Conservation (phyloP, 306 rosid species). For the Gastrolobium bilobum region DNA sequence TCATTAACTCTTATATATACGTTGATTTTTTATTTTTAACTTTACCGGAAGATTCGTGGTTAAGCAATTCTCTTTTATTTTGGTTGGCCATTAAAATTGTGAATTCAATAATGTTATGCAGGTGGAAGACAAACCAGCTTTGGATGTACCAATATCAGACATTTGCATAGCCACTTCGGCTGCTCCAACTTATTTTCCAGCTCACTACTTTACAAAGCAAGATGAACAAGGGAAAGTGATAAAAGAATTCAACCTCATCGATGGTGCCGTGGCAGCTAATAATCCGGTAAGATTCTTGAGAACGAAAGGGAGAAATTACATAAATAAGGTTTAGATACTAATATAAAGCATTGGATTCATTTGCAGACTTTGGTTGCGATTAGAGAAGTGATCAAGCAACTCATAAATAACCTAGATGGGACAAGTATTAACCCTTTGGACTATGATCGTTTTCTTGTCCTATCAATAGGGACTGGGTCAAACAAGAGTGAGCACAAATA, state of each 20-base stretch:
- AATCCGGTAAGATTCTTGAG: slow-evolving; percentile 52
- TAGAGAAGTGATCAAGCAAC: slow-evolving; percentile 55
- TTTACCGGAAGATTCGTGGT: too few species aligned
- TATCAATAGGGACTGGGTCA: slow-evolving; percentile 66
- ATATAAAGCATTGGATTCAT: background rate
- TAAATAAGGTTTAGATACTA: background rate
- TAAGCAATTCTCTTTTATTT: background rate
- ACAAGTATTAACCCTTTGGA: slow-evolving; percentile 19
- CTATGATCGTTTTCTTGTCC: slow-evolving; percentile 52
- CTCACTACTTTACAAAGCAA: slow-evolving; percentile 48
- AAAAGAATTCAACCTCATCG: slow-evolving; percentile 50
- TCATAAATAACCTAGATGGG: slow-evolving; percentile 44
- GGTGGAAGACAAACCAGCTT: slow-evolving; percentile 4
- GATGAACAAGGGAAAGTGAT: slow-evolving; percentile 32
- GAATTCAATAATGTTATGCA: slow-evolving; percentile 5
- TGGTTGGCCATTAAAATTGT: slow-evolving; percentile 15
- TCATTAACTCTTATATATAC: background rate
- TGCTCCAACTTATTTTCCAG: slow-evolving; percentile 57
- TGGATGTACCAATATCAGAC: slow-evolving; percentile 53
- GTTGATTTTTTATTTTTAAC: too few species aligned
- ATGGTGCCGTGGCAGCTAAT: slow-evolving; percentile 53
- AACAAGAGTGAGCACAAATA: slow-evolving; percentile 48
- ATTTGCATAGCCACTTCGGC: slow-evolving; percentile 57
- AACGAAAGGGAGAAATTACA: too few species aligned
- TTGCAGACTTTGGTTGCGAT: slow-evolving; percentile 63